Evolutionary conservation across 2,329 filamentous ascomycete species (phyloP), one percentile per base, ranked within the genome.

Genomic region (Colletotrichum salicis): DNA sequence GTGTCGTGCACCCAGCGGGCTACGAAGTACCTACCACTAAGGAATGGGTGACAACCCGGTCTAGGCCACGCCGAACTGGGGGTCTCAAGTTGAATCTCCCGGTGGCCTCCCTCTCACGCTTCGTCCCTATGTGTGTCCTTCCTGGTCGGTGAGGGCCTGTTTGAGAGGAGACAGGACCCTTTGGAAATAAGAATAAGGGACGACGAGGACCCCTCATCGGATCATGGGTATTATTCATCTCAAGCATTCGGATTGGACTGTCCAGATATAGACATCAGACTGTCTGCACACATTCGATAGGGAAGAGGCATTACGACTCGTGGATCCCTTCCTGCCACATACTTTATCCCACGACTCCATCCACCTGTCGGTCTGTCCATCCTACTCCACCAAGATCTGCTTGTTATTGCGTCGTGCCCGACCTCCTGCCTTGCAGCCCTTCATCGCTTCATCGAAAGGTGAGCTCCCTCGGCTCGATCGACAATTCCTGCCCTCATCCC

Each of bases 131-230:
- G 41, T 48, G 41, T 10, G 7, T 48, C 7, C 41, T 48, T 48
- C 19, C 41, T 11, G 19, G 19, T 48, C 41, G 4, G 7, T 22
- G 41, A n/a, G 41, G 41, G 41, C 19, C 4, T 48, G 41, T 48
- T 22, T 22, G 41, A 48, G 29, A 56, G 45, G 13, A 29, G 15
- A 33, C 35, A 33, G 51, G 59, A 41, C 59, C 69, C 69, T 71
- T 22, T 51, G 37, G 37, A 63, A 69, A 71, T 71, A 71, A 69
- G 69, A 69, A 64, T 61, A 69, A 69, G 69, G 69, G 65, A 71
- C 55, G 22, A 15, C 15, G 27, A 64, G 45, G 29, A 63, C 54
- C 65, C 69, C 59, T 64, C 65, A 27, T 58, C 55, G 51, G 56
- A 60, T 54, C 68, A 67, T 60, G 64, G 56, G 22, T 54, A 15